Base-by-base conservation (phyloP, 2,329 filamentous ascomycete species). In the Paraphoma sp. region DNA sequence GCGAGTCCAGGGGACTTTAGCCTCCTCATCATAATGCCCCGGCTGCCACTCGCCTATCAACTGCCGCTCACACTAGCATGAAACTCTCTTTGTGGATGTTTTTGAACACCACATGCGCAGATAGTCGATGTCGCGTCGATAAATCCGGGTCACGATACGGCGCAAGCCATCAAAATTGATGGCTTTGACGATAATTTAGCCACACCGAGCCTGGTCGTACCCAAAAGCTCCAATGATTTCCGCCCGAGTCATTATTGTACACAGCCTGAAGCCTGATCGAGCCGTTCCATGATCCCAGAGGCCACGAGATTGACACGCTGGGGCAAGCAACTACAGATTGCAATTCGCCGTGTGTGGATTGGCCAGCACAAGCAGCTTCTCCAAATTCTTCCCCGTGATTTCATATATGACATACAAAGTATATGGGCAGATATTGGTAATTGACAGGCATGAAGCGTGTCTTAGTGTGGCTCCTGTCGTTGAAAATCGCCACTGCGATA, bases 391-490 rank as follows among this genome's bases (percentile, higher is more conserved):
- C 50, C 49, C 56, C 57, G 59, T 45, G 33, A 48, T 59, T 62
- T 72, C 70, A 73, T 72, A 50, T 68, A 68, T 52, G 36, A 54
- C 61, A 71, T 63, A 70, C 62, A 57, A 65, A 43, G 51, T 50
- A 57, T 63, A 61, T 65, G 46, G 52, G 30, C 12, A 54, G 43
- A 67, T 43, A 65, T 69, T 67, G 53, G 50, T 36, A 40, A 60
- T 57, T 60, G 48, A 59, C 54, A 55, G 57, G 54, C 53, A 59
- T 40, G 48, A 54, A 53, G 53, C 40, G 38, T 56, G 51, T 48
- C 48, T 53, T 56, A 45, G 54, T 44, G 45, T 65, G 59, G 43
- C 48, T 59, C 56, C 53, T 54, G 45, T 43, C 40, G n/a, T 42
- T 41, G 45, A 51, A 29, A 45, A 51, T 63, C 55, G 54, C 61